Base-by-base conservation (phyloP, 192 early-diverging fungal species). In the Cetraspora pellucida region DNA sequence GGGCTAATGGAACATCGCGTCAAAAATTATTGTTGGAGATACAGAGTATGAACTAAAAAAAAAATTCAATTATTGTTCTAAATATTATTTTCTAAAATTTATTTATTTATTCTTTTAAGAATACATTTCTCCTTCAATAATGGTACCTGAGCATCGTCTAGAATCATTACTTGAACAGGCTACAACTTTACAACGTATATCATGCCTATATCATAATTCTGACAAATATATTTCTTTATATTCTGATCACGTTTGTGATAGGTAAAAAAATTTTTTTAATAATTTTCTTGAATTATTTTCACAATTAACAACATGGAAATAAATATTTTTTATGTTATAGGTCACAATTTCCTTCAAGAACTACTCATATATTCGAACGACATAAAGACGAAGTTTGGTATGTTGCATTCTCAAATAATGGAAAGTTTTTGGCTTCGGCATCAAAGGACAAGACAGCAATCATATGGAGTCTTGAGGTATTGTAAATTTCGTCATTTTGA, bases 311-410 rank as follows among this genome's bases (percentile, higher is more conserved):
- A 30, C 4, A 25, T 49, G 9, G 27, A 19, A 23, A 28, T 28
- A 16, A 50, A 60, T 47, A 11, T 44, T 47, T 59, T 58, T 47
- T 50, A 45, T 54, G 7, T 27, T 28, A n/a, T 69, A 84, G 83
- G 28, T 75, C 83, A 28, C 80, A 83, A 17, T 82, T 91, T 65
- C 89, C 89, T 47, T 82, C 77, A 45, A 81, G 92, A 43, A 89
- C 91, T 0, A 90, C 87, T 4, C 83, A 88, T 50, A 82, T 94
- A 27, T 77, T 90, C 10, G 72, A 75, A 47, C 91, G 90, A 16
- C 97, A 99, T 84, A 79, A 80, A 0, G 94, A 98, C 81, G 96
- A 99, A 84, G 96, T 99, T 10, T 99, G 97, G 98, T 95, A 93
- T 77, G 84, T 98, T 66, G 87, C 91, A 5, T 99, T 97, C 79